phyloP scores from a whole-genome alignment of 768 basidiomycete genomes.

The Suillus subaureus region DNA sequence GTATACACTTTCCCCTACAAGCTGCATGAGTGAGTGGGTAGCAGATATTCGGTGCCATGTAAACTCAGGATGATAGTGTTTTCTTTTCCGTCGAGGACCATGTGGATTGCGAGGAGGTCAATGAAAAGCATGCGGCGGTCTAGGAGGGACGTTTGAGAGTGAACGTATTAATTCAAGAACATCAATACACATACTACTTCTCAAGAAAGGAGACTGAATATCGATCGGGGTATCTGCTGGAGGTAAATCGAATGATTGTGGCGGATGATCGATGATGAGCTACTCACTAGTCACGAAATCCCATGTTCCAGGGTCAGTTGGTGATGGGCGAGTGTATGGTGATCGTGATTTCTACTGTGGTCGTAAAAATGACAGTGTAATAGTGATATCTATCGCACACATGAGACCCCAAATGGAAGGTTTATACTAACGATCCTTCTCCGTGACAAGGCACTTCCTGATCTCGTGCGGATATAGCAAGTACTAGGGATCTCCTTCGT shows the following conservation, averaged over 20 bases:
- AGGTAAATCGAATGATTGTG: not conserved
- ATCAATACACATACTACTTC: not conserved
- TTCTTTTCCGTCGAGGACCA: not conserved
- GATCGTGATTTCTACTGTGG: no score
- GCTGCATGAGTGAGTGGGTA: constrained; percentile 13
- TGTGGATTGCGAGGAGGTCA: constrained; percentile 6
- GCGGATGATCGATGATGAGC: not conserved
- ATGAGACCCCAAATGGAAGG: constrained; percentile 11
- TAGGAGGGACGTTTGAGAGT: not conserved
- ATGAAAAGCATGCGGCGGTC: not conserved
- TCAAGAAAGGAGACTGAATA: constrained; percentile 8
- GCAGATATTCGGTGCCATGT: constrained; percentile 4
- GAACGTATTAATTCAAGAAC: not conserved
- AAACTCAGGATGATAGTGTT: constrained; percentile 8
- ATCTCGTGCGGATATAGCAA: constrained; percentile 27
- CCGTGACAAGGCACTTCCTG: constrained; percentile 25
- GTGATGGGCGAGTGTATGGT: no score
- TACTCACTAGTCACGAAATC: not conserved
- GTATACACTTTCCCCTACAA: constrained; percentile 17
- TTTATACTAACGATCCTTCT: constrained; percentile 31
- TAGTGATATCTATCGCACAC: constrained; percentile 1
- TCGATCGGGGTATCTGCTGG: not conserved
- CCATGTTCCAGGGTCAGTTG: no score
- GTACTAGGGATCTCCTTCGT: no score
- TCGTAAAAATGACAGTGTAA: not conserved